Evolutionary conservation across 371 early-diverging fungal species (phyloP), one percentile per base, ranked within the genome.

Genomic region (Syncephalastrum racemosum): DNA sequence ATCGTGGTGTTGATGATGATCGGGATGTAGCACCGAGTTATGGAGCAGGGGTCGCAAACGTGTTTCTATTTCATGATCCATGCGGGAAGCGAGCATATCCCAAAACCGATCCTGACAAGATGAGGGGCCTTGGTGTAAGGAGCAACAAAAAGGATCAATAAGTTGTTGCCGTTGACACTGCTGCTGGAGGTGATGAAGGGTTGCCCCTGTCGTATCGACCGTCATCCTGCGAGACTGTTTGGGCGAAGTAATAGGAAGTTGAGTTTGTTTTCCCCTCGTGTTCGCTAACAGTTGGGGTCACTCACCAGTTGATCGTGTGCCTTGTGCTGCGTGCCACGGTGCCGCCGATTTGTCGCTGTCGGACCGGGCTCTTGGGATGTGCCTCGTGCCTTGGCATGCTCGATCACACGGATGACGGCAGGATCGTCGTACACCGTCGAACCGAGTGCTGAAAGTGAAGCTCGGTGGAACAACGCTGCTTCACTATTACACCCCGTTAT

Each of bases 371-470:
- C 27, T 27, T 27, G 27, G 27, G 27, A 64, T 22, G 44, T 64
- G 45, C n/a, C 27, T 27, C 27, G 27, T 27, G 27, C 27, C 27
- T 27, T 45, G 31, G 59, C 46, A 53, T 43, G 64, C 47, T 64
- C 56, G 36, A 56, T 59, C 59, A 53, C 63, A 19, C 56, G 67
- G 12, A 57, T 58, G 4, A 72, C 54, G 23, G 67, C 73, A 53
- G 75, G 75, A 46, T 71, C 68, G 36, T 59, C 59, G 47, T 64
- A 61, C 15, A 70, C 62, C 22, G 62, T 59, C 2, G 27, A 27
- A 16, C 71, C 50, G 39, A 68, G 53, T 36, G 68, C 62, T 22
- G 52, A 52, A 25, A 31, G 8, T 39, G 40, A 23, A 27, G 27
- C 27, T 27, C 27, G 27, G 7, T 27, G 27, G 7, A 27, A 27